phyloP scores from a whole-genome alignment of 371 early-diverging fungal genomes.

The Apophysomyces variabilis region DNA sequence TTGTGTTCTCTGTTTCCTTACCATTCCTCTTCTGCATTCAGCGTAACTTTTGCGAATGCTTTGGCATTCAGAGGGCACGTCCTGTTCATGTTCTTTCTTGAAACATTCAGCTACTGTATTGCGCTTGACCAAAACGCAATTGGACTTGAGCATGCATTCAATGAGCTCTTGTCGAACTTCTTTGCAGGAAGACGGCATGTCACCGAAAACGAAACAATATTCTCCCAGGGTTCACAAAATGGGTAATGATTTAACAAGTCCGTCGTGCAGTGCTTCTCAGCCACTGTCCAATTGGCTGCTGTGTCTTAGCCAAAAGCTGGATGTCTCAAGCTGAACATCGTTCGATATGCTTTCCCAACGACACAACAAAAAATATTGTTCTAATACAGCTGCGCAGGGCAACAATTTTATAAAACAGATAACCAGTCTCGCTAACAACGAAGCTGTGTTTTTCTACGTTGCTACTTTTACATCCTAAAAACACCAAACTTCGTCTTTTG shows the following conservation, averaged over 20 bases:
- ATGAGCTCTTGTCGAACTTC: conserved; percentile 72
- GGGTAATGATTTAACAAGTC: background rate
- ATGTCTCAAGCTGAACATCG: too few species aligned
- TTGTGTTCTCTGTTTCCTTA: conserved; percentile 22
- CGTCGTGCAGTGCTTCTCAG: too few species aligned
- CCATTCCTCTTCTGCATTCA: conserved; percentile 76
- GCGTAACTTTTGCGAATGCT: conserved; percentile 69
- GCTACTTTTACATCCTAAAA: conserved; percentile 89
- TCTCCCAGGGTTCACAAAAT: background rate
- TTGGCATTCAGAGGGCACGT: conserved; percentile 68
- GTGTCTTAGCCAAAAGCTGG: too few species aligned
- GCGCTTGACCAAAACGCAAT: conserved; percentile 71
- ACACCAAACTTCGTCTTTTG: conserved; percentile 89
- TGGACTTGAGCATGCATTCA: conserved; percentile 74
- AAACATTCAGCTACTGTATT: conserved; percentile 71
- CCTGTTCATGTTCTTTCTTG: conserved; percentile 58
- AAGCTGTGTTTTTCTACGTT: background rate
- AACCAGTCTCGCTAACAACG: too few species aligned
- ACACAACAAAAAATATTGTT: too few species aligned
- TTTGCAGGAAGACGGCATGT: conserved; percentile 71
- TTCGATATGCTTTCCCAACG: too few species aligned
- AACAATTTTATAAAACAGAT: too few species aligned
- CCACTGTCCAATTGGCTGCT: too few species aligned
- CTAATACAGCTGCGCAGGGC: too few species aligned
- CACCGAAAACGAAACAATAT: background rate